Evolutionary conservation across 164 flowering plant genomes (phyloP), one percentile per base, ranked within the genome.

Genomic region (Berberis vulgaris): DNA sequence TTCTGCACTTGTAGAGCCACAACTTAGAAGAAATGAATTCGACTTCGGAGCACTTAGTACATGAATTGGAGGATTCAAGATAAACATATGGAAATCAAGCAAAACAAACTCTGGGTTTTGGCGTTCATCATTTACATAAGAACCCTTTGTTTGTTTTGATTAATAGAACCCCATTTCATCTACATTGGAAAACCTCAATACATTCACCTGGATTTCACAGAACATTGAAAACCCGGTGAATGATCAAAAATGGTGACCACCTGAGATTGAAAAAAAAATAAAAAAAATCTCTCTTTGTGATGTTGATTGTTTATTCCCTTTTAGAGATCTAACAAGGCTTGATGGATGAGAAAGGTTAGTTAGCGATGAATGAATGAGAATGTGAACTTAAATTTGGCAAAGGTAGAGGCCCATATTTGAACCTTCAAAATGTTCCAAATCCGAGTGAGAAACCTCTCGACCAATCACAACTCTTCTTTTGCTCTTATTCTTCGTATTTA

Each of bases 1-100:
- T 0, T 67, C 81, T 2, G 43, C 69, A 6, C 57, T 43, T 3
- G 78, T 8, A 0, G 78, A 56, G 12, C 96, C 92, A 60, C 92
- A 86, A 41, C 59, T 41, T 10, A 85, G 49, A 43, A 75, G 41
- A 7, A 73, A 75, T 0, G 77, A 65, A 47, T 6, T 62, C 1
- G 77, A 60, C 9, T 47, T 45, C 5, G 71, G n/a, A 5, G 13
- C 53, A n/a, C 41, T 54, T 13, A n/a, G 41, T 54, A 46, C 75
- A 49, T 41, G 53, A 42, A 60, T 7, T 26, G 26, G 26, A 50
- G 57, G 0, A 11, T 65, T 70, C 2, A 64, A 53, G 11, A 7
- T 9, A 72, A 39, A 43, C 43, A 64, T 5, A 72, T 26, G 38
- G 65, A 61, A 54, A 78, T 6, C 1, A 78, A 65, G 63, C 57